These are phyloP conservation scores for Earliella scabrosa DNA, from an alignment of 1,284 basidiomycete genomes.

Conservation along the genomic window DNA sequence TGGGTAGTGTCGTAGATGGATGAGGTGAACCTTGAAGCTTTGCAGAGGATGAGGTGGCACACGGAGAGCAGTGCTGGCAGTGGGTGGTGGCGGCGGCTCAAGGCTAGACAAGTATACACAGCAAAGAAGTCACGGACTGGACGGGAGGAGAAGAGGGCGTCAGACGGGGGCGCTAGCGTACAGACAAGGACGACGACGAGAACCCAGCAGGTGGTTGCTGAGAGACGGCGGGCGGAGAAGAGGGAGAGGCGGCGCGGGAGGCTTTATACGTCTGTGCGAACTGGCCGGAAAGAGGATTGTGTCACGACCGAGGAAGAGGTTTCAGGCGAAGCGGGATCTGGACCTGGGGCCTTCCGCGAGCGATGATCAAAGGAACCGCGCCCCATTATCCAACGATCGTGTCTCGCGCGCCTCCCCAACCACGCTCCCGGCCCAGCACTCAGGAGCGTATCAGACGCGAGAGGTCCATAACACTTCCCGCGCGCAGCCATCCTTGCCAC, in stretches of 20 bases:
- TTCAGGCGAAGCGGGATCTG: constrained; percentile 26
- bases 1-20: not conserved
- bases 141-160: constrained; percentile 1
- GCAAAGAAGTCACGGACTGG: constrained; percentile 12
- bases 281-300: constrained; percentile 20
- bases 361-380: constrained; percentile 27
- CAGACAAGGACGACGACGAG: constrained; percentile 1
- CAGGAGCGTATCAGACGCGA: constrained; percentile 26
- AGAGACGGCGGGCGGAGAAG: constrained; percentile 22
- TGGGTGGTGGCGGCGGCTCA: constrained; percentile 4
- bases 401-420: constrained; percentile 19
- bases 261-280: constrained; percentile 16
- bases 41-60: constrained; percentile 13
- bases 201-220: constrained; percentile 10
- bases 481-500: constrained; percentile 8
- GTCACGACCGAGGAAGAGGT: constrained; percentile 12
- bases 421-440: constrained; percentile 17
- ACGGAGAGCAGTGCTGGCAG: constrained; percentile 5
- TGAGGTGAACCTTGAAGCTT: not conserved
- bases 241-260: constrained; percentile 13
- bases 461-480: constrained; percentile 20
- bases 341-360: constrained; percentile 26
- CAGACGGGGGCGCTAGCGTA: constrained; percentile 14
- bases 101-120: constrained; percentile 18
- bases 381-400: constrained; percentile 27